Conservation (phyloP, 352 stramenopile species). For the Phytophthora europaea region DNA sequence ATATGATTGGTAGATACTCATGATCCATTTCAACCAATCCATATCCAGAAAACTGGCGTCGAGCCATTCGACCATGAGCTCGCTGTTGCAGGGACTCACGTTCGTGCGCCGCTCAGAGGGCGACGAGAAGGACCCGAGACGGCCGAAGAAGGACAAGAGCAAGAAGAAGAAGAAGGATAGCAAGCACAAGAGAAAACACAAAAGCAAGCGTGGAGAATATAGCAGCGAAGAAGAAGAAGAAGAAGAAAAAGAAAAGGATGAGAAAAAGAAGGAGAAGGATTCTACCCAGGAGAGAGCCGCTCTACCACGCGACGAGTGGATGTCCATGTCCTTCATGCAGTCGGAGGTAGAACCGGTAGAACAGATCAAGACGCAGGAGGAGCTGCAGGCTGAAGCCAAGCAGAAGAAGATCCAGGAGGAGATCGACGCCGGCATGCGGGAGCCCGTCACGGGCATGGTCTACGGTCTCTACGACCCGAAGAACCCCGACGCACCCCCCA, state of each 20-base stretch:
- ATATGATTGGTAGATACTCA: neutral
- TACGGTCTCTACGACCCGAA: conserved; percentile 88
- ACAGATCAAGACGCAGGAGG: conserved; percentile 48
- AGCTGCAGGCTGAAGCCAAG: conserved; percentile 57
- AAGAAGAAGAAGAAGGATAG: conserved; percentile 48
- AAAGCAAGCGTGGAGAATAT: conserved; percentile 31
- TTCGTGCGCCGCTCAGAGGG: conserved; percentile 52
- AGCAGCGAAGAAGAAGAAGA: conserved; percentile 32
- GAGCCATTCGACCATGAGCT: conserved; percentile 45
- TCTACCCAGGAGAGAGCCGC: conserved; percentile 5
- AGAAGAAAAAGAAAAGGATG: conserved; percentile 1
- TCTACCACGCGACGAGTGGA: conserved; percentile 81
- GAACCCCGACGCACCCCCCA: conserved; percentile 59
- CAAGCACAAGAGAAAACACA: conserved; percentile 46
- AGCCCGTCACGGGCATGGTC: conserved; percentile 83
- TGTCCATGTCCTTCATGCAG: conserved; percentile 79
- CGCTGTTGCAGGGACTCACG: conserved; percentile 75
- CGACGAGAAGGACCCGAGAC: conserved; percentile 34
- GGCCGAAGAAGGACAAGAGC: conserved; percentile 46
- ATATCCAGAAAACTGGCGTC: neutral
- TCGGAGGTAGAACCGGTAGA: conserved; percentile 26
- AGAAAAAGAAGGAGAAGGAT: neutral
- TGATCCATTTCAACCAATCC: conserved; percentile 34
- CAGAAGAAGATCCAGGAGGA: conserved; percentile 76
- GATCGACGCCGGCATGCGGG: conserved; percentile 76